phyloP scores from a whole-genome alignment of 768 basidiomycete genomes.

The Boletus pseudopeckii region DNA sequence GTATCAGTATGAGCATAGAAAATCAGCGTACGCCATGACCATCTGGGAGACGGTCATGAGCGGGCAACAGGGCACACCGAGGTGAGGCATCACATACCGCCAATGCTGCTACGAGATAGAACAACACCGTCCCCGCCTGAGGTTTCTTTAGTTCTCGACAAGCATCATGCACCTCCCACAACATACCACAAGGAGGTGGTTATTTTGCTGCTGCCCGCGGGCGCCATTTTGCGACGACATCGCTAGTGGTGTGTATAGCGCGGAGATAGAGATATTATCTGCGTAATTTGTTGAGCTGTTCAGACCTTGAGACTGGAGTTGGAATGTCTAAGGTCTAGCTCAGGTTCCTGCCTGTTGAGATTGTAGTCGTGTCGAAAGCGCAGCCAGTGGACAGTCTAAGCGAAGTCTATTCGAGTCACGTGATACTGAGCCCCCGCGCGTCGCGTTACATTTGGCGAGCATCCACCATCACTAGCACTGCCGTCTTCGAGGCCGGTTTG shows the following conservation, averaged over 20 bases:
- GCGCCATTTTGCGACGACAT: constrained; percentile 29
- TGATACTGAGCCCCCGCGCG: constrained; percentile 10
- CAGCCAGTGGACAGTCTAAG: background rate
- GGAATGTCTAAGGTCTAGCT: background rate
- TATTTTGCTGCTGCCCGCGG: constrained; percentile 31
- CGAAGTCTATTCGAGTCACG: constrained; percentile 13
- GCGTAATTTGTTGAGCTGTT: background rate
- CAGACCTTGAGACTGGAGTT: background rate
- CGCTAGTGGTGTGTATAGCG: background rate
- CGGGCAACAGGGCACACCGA: background rate
- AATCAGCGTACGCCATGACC: constrained; percentile 74
- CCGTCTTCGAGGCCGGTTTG: background rate
- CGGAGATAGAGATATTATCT: background rate
- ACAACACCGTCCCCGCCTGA: constrained; percentile 72
- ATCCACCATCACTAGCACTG: background rate
- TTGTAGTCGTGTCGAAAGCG: constrained; percentile 7
- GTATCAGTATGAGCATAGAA: constrained; percentile 17
- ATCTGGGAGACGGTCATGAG: constrained; percentile 47
- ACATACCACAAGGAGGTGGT: constrained; percentile 32
- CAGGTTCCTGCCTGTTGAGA: background rate
- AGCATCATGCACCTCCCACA: background rate
- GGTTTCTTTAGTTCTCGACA: constrained; percentile 4
- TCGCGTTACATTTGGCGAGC: constrained; percentile 5
- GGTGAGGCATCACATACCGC: constrained; percentile 51
- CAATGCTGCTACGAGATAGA: constrained; percentile 87